Evolutionary conservation across 2,329 filamentous ascomycete species (phyloP).

Genomic region (Rutstroemia sp.): DNA sequence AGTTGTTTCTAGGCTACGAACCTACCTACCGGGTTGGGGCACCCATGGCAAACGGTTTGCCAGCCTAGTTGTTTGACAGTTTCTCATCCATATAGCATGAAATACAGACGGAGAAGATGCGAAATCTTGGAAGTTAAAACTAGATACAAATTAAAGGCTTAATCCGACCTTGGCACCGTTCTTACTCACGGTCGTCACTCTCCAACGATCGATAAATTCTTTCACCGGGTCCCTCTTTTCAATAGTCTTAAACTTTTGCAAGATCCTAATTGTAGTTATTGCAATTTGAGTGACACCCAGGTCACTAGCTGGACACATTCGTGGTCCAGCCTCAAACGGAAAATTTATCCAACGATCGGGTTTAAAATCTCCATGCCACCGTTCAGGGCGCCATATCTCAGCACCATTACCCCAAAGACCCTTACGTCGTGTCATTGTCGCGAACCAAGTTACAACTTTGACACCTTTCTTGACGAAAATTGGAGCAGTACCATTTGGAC

Average conservation of each 20-base stretch:
- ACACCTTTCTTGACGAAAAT: not conserved
- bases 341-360: constrained; percentile 3
- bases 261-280: not conserved
- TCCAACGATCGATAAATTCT: not conserved
- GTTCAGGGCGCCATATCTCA: not conserved
- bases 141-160: not conserved
- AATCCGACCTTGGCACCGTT: not conserved
- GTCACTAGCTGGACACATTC: not conserved
- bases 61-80: too few relatives aligned
- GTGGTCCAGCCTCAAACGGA: not conserved
- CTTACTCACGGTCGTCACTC: not conserved
- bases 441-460: not conserved
- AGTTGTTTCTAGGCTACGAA: too few relatives aligned
- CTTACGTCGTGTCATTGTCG: not conserved
- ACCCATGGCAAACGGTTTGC: too few relatives aligned
- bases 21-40: too few relatives aligned
- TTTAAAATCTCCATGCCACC: not conserved
- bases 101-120: too few relatives aligned
- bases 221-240: not conserved
- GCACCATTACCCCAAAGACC: not conserved
- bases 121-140: too few relatives aligned
- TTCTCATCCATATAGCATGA: too few relatives aligned
- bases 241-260: not conserved
- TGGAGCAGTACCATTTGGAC: not conserved
- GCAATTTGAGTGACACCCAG: not conserved